A percentile compares a stretch with the other conserved stretches of the same genome.
These are phyloP conservation scores for Diaporthe vaccinii DNA, from an alignment of 2,329 filamentous ascomycete genomes.

Conservation along the genomic window DNA sequence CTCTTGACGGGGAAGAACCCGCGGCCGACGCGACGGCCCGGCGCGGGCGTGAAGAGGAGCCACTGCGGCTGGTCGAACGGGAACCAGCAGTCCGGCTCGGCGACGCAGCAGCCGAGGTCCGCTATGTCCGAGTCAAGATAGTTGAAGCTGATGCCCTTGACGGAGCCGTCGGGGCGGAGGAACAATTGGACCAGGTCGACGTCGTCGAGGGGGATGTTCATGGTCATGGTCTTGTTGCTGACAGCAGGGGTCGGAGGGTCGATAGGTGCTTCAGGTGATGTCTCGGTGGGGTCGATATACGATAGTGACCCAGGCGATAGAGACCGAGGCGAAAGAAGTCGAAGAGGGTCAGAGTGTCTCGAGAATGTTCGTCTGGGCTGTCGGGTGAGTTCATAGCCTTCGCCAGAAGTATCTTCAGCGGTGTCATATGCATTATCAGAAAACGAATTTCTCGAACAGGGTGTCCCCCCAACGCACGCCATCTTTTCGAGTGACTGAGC, in stretches of 20 bases:
- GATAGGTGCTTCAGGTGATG: no score
- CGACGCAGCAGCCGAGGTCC: background rate
- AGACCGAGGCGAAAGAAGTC: rapidly evolving
- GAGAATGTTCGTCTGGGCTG: background rate
- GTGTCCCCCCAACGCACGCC: background rate
- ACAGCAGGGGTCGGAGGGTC: no score
- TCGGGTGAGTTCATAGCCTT: background rate
- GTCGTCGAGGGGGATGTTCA: background rate
- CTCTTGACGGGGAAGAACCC: background rate
- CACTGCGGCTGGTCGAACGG: background rate
- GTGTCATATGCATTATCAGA: background rate
- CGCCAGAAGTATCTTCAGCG: background rate
- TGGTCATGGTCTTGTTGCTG: background rate
- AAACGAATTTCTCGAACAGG: no score
- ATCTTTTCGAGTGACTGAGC: background rate
- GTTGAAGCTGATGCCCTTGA: background rate
- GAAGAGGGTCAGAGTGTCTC: background rate
- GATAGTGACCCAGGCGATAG: no score
- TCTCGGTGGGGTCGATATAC: background rate
- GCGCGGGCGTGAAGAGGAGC: background rate
- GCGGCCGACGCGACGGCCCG: background rate
- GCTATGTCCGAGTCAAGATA: background rate
- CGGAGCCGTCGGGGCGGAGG: background rate
- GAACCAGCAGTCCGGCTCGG: background rate
- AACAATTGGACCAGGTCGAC: background rate